Evolutionary conservation across 495 filamentous ascomycete genomes (phyloP).

Genomic region (Penicillium bialowiezense): DNA sequence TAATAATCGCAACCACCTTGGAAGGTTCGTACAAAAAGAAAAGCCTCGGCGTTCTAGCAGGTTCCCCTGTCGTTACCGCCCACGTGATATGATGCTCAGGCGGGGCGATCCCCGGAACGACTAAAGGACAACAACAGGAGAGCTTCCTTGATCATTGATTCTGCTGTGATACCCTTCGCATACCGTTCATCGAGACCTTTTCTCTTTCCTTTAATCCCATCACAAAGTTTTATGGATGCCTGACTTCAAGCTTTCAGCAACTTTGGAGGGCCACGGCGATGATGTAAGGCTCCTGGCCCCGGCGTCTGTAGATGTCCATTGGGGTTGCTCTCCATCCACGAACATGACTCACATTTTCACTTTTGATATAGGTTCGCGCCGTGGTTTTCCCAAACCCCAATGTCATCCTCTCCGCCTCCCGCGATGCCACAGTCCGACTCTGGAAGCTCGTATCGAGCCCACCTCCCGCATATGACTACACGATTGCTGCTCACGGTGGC

Average conservation of each 20-base stretch:
- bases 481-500: slow-evolving; percentile 69
- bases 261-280: slow-evolving; percentile 74
- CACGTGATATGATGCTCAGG: slow-evolving; percentile 37
- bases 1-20: too few species aligned
- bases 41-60: slow-evolving; percentile 20
- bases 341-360: slow-evolving; percentile 13
- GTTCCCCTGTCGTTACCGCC: slow-evolving; percentile 30
- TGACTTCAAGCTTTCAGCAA: slow-evolving; percentile 79
- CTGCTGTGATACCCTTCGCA: neutral
- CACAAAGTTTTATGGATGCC: slow-evolving; percentile 44
- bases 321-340: slow-evolving; percentile 6
- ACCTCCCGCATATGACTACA: slow-evolving; percentile 71
- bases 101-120: slow-evolving; percentile 25
- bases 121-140: slow-evolving; percentile 25
- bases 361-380: slow-evolving; percentile 68
- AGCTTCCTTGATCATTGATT: slow-evolving; percentile 10
- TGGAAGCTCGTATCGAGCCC: slow-evolving; percentile 70
- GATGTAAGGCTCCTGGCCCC: slow-evolving; percentile 60
- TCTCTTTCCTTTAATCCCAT: neutral
- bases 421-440: slow-evolving; percentile 84
- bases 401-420: slow-evolving; percentile 76
- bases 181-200: neutral
- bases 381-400: slow-evolving; percentile 76
- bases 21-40: too few species aligned
- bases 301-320: slow-evolving; percentile 13